Conservation (phyloP, 2,329 filamentous ascomycete genomes). For the Xylogone sp. region DNA sequence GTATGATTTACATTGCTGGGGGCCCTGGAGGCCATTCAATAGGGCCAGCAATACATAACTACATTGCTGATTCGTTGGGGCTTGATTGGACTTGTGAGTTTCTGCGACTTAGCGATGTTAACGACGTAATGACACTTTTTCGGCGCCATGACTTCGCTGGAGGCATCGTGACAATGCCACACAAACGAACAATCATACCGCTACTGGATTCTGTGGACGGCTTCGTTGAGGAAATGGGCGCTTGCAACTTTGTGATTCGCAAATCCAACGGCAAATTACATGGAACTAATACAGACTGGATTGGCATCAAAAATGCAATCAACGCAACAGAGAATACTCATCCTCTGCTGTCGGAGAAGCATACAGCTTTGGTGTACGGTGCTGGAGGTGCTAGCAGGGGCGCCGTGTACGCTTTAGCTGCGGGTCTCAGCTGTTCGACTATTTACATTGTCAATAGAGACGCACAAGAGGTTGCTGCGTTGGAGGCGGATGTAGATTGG, state of each 20-base stretch:
- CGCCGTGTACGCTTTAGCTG: conserved; percentile 68
- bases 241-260: conserved; percentile 71
- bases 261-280: conserved; percentile 50
- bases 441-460: conserved; percentile 79
- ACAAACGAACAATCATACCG: conserved; percentile 71
- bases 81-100: conserved; percentile 32
- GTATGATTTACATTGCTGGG: conserved; percentile 22
- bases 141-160: conserved; percentile 58
- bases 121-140: conserved; percentile 40
- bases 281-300: conserved; percentile 76
- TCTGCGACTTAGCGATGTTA: conserved; percentile 29
- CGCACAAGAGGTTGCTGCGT: conserved; percentile 58
- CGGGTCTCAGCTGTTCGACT: conserved; percentile 60
- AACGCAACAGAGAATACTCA: conserved; percentile 21
- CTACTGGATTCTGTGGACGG: conserved; percentile 69
- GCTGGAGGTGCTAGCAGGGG: conserved; percentile 71
- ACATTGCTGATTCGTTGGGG: conserved; percentile 30
- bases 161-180: conserved; percentile 75
- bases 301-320: conserved; percentile 64
- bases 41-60: conserved; percentile 36
- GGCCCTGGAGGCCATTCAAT: conserved; percentile 37
- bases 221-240: conserved; percentile 67
- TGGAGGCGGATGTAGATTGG: conserved; percentile 56
- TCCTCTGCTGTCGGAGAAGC: conserved; percentile 37
- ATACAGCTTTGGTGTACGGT: conserved; percentile 65